Evolutionary conservation across 2,329 filamentous ascomycete genomes (phyloP), one percentile per base, ranked within the genome.

Genomic region (Diplodia corticola): DNA sequence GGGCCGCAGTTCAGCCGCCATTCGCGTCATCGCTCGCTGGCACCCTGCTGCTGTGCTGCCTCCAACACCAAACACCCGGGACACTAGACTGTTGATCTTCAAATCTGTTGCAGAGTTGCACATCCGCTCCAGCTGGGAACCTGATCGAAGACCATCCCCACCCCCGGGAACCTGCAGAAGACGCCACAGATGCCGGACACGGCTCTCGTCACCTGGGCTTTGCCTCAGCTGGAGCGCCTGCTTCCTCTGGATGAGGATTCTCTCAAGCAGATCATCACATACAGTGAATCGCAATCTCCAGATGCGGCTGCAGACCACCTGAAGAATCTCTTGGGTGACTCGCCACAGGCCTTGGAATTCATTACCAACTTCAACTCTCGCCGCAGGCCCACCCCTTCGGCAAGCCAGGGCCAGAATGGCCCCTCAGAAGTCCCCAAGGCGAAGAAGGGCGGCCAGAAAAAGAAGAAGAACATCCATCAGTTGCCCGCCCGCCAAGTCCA

Each of bases 211-310:
- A 69, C 73, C 33, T 89, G 88, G 88, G 87, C 88, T 30, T 73
- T 88, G 48, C 83, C 89, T 57, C 91, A 93, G 74, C 86, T 99
- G 7, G 88, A 89, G 26, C 88, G 88, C 74, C 84, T 99, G 17
- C 84, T 99, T 0, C 92, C 93, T 7, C 83, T 98, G 12, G 93
- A 96, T 40, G 88, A 96, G 40, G 88, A 91, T 13, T 93, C 94
- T 48, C 83, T 98, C 35, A 87, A 88, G 73, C 92, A 98, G 75
- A 86, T 97, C 50, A 83, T 98, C 70, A 88, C 91, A 55, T 97
- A 97, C 76, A 88, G 91, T 2, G 82, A 87, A 40, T 90, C 88
- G 0, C 84, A 98, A 9, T 88, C 92, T 22, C 93, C 90, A 74
- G 80, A 88, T 61, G 91, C 90, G 69, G 91, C 92, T 15, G 92